A percentile compares a stretch with the other conserved stretches of the same genome.
phyloP scores from a whole-genome alignment of 306 rosid genomes.

The Rubus idaeus region DNA sequence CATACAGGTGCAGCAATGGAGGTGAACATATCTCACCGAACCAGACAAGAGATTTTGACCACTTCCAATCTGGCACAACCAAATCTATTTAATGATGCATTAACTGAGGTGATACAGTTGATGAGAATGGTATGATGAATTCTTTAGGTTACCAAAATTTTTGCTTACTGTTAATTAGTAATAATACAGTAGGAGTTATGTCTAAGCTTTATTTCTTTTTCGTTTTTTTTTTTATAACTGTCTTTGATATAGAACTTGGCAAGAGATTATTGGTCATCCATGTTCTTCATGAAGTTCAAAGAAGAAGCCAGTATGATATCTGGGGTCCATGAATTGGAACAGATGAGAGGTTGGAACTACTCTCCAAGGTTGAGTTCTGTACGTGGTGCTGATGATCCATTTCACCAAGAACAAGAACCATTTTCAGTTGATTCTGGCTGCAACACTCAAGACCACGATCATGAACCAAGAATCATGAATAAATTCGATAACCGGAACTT shows the following conservation, averaged over 20 bases:
- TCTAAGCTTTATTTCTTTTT: background rate
- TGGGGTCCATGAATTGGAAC: constrained; percentile 58
- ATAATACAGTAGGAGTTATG: background rate
- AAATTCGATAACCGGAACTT: background rate
- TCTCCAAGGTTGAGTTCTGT: constrained; percentile 91
- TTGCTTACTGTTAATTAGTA: background rate
- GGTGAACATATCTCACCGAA: constrained; percentile 86
- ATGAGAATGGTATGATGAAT: constrained; percentile 61
- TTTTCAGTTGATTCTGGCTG: constrained; percentile 46
- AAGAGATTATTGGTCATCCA: constrained; percentile 90
- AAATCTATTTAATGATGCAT: constrained; percentile 66
- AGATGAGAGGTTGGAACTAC: constrained; percentile 63
- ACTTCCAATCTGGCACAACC: constrained; percentile 70
- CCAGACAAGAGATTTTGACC: constrained; percentile 76
- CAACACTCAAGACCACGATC: constrained; percentile 29
- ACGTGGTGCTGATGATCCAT: constrained; percentile 80
- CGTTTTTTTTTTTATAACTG: background rate
- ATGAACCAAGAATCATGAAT: background rate
- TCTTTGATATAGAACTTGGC: constrained; percentile 59
- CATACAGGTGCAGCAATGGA: constrained; percentile 77
- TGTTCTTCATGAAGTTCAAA: constrained; percentile 72
- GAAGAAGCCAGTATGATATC: constrained; percentile 66
- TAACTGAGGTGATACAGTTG: constrained; percentile 70
- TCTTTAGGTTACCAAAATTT: constrained; percentile 7
- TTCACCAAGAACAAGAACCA: constrained; percentile 80